phyloP scores from a whole-genome alignment of 257 asterid genomes.

The Phtheirospermum japonicum region DNA sequence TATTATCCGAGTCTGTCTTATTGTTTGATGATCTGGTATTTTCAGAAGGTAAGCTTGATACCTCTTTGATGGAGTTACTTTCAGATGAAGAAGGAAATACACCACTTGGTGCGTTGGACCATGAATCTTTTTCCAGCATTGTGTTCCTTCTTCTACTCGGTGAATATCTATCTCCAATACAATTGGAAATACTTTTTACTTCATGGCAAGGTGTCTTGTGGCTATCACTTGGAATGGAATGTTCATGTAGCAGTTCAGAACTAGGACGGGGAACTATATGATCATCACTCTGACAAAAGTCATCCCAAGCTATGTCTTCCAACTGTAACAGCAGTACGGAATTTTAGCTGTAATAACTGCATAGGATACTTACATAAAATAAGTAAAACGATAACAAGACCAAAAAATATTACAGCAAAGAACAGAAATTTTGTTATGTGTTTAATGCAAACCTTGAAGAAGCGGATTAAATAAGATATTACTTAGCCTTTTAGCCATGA shows the following conservation, averaged over 20 bases:
- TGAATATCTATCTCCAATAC: conserved; percentile 31
- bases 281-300: conserved; percentile 57
- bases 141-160: conserved; percentile 40
- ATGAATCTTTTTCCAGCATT: conserved; percentile 50
- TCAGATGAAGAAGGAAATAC: conserved; percentile 44
- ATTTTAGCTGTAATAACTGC: conserved; percentile 57
- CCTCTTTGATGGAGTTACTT: conserved; percentile 39
- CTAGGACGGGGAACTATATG: conserved; percentile 72
- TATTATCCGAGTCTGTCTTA: conserved; percentile 31
- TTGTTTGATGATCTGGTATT: conserved; percentile 40
- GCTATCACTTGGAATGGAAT: conserved; percentile 40
- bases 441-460: conserved; percentile 5
- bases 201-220: conserved; percentile 42
- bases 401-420: conserved; percentile 2
- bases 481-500: not conserved
- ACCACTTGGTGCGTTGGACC: conserved; percentile 39
- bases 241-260: conserved; percentile 30
- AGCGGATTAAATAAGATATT: not conserved
- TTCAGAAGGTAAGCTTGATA: conserved; percentile 50
- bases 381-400: conserved; percentile 23
- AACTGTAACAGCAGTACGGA: conserved; percentile 64
- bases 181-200: conserved; percentile 33
- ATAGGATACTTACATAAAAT: conserved; percentile 38
- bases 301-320: conserved; percentile 76
- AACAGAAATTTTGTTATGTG: not conserved